Conservation (phyloP, 441 rosid species). For the Bruguiera hainesii region DNA sequence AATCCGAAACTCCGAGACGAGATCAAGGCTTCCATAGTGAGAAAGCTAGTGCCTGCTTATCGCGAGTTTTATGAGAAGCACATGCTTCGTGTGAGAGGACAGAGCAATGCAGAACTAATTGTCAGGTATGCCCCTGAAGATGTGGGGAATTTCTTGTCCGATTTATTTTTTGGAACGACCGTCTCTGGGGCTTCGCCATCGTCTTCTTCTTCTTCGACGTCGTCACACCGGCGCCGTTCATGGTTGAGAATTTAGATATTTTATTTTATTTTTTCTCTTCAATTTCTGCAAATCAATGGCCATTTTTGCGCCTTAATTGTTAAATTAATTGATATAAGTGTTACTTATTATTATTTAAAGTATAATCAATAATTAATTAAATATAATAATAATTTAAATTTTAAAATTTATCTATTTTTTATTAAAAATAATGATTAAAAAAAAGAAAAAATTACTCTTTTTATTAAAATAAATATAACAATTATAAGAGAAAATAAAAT, state of each 20-base stretch:
- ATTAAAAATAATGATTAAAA: no score
- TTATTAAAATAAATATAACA: no score
- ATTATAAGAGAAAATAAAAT: no score
- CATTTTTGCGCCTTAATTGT: no score
- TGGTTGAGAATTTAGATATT: not conserved
- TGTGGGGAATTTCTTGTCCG: not conserved
- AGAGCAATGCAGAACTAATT: not conserved
- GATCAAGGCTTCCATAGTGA: conserved; percentile 40
- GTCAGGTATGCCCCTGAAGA: not conserved
- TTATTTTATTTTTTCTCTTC: not conserved
- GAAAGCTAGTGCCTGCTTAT: conserved; percentile 41
- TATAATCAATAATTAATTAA: no score
- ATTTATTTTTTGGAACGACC: not conserved
- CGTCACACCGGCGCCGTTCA: not conserved
- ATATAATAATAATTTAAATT: no score
- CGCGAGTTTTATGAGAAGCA: conserved; percentile 29
- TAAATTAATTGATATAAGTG: no score
- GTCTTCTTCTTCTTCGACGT: not conserved
- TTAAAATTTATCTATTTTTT: no score
- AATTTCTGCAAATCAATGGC: no score
- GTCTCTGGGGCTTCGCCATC: not conserved
- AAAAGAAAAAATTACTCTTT: no score
- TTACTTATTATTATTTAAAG: no score
- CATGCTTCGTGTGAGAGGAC: not conserved
- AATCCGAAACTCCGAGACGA: conserved; percentile 51